Evolutionary conservation across 306 rosid species (phyloP), one percentile per base, ranked within the genome.

Genomic region (Bauhinia variegata): DNA sequence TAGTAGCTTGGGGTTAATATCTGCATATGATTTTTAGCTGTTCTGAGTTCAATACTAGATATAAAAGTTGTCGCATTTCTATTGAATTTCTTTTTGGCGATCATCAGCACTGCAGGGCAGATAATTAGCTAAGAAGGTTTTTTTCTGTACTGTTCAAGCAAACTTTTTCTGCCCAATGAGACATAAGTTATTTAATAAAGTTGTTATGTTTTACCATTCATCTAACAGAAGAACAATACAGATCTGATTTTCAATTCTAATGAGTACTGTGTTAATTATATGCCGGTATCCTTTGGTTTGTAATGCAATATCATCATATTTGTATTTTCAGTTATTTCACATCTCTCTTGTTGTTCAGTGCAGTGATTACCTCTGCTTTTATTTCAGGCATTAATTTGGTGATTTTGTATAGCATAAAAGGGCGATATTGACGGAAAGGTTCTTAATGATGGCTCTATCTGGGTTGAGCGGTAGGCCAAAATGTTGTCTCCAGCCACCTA

Each of bases 401-500:
- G 60, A 6, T 60, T 56, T 61, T 56, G 3, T 34, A 7, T 56
- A 54, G 73, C 52, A 37, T 10, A 43, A 46, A 18, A 11, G 28
- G 46, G 54, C 49, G 31, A 8, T 36, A 48, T 39, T 64, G 68
- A 11, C 38, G 34, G 51, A 18, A 64, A 48, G 14, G 37, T 38
- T 39, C 14, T 59, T 47, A 55, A 72, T 23, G 63, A 93, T 89
- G 97, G 51, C 77, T 59, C 60, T 78, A 12, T 80, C 85, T 50
- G 95, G 97, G 53, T 65, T 90, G 75, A 77, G 82, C 51, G 82
- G 79, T 30, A 67, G 75, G 47, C 83, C 88, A 63, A 86, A 83
- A 78, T 84, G 85, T 71, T 70, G 64, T 74, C 65, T 79, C 65
- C 82, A 54, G 44, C 72, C 76, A 42, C 86, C 96, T 31, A 44